Evolutionary conservation across 2,329 filamentous ascomycete species (phyloP), one percentile per base, ranked within the genome.

Genomic region (Neonectria magnoliae): DNA sequence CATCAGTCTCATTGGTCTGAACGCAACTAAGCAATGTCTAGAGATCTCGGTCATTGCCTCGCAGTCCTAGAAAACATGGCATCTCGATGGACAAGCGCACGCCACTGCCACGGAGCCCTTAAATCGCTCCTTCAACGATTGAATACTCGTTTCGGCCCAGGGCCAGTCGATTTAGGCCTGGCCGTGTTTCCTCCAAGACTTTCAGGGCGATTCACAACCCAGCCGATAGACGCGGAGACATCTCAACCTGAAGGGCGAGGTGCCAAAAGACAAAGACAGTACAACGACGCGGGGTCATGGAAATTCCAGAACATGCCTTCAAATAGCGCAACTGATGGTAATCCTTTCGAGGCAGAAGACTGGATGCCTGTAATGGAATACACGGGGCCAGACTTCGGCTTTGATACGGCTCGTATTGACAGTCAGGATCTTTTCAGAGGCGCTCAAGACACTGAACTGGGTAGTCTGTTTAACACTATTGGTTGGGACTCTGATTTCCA

Each of bases 331-430:
- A 16, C 33, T 11, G 56, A 44, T 25, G 22, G 25, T 2, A 31
- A 31, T 18, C 13, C 18, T 36, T 27, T 57, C 22, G 41, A 54
- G 22, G 18, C 38, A 9, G 57, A 53, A 14, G 54, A 57, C 22
- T 61, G 52, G 52, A 36, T 33, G 25, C 54, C 57, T 3, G 45
- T 64, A 16, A 44, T 60, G 20, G 44, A 60, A n/a, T 64, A 64
- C 27, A 64, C 48, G 11, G 62, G 62, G 0, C 62, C 62, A 5
- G 62, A 64, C 22, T 64, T 64, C 42, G 62, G 62, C 8, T 64
- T 64, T 13, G 62, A 64, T 16, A 29, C 62, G 4, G 48, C 47
- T 27, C 27, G 38, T 9, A n/a, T 61, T 48, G 38, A 45, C 9
- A 29, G 45, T 9, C 57, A 64, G 25, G 62, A 57, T 7, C 38